Conservation (phyloP, 2,329 filamentous ascomycete genomes). For the Calonectria montana region DNA sequence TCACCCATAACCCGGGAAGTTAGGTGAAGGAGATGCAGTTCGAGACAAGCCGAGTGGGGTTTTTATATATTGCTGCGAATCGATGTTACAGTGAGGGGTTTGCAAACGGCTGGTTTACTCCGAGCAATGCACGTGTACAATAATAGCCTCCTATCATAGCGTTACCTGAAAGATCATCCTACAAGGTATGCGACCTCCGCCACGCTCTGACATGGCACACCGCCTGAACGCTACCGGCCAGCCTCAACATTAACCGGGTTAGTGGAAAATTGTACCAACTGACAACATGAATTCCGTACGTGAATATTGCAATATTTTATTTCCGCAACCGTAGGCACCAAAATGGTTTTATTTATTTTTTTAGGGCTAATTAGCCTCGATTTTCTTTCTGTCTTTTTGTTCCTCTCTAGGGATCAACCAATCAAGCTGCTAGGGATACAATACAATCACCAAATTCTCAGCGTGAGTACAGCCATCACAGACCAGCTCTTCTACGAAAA, state of each 20-base stretch:
- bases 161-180: background rate
- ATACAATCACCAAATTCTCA: background rate
- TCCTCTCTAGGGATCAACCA: no score
- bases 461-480: no score
- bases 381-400: no score
- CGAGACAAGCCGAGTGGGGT: background rate
- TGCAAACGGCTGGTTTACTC: slow-evolving; percentile 3
- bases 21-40: background rate
- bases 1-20: background rate
- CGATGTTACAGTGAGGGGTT: background rate
- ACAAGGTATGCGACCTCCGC: background rate
- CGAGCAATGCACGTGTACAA: slow-evolving; percentile 2
- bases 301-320: background rate
- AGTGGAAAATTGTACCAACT: background rate
- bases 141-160: background rate
- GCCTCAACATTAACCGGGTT: background rate
- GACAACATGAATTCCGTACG: background rate
- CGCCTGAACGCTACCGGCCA: background rate
- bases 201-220: background rate
- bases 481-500: no score
- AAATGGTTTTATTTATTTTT: background rate
- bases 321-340: background rate
- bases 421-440: background rate
- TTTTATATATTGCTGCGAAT: background rate
- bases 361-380: background rate